phyloP scores from a whole-genome alignment of 163 green algal species.

The Chlorella variabilis region DNA sequence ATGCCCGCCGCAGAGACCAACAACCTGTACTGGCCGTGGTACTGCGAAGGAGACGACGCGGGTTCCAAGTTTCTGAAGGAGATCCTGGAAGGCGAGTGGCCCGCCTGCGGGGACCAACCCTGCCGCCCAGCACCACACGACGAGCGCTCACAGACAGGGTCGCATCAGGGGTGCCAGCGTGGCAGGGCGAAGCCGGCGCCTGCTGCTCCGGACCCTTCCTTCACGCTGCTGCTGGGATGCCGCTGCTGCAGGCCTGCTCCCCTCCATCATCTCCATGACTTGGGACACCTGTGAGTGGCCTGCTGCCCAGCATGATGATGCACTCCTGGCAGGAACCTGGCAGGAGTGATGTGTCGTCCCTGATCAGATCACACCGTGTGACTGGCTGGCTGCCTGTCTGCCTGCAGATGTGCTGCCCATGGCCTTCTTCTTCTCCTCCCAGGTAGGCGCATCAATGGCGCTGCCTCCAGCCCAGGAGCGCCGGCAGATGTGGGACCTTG shows the following conservation, averaged over 20 bases:
- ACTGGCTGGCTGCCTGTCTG: neutral
- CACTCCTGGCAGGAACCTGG: too few relatives aligned
- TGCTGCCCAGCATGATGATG: too few relatives aligned
- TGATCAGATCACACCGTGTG: too few relatives aligned
- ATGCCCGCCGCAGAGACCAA: slow-evolving; percentile 36
- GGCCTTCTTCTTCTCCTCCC: slow-evolving; percentile 12
- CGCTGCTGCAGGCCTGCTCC: neutral
- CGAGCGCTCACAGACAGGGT: too few relatives aligned
- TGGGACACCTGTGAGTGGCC: slow-evolving; percentile 15
- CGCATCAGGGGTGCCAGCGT: too few relatives aligned
- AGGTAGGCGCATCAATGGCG: slow-evolving; percentile 1
- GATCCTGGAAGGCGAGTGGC: slow-evolving; percentile 17
- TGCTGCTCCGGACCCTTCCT: too few relatives aligned
- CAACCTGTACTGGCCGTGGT: slow-evolving; percentile 31
- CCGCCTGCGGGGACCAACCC: too few relatives aligned
- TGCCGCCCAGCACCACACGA: too few relatives aligned
- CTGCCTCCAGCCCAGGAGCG: too few relatives aligned
- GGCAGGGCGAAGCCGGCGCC: too few relatives aligned
- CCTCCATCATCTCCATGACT: slow-evolving; percentile 8
- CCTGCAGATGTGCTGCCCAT: slow-evolving; percentile 16
- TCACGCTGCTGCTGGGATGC: neutral
- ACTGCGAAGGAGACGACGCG: neutral
- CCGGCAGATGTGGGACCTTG: too few relatives aligned
- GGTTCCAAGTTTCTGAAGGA: neutral
- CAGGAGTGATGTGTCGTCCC: too few relatives aligned